Base-by-base conservation (phyloP, 176 grass and related monocot genomes). In the Areca catechu region DNA sequence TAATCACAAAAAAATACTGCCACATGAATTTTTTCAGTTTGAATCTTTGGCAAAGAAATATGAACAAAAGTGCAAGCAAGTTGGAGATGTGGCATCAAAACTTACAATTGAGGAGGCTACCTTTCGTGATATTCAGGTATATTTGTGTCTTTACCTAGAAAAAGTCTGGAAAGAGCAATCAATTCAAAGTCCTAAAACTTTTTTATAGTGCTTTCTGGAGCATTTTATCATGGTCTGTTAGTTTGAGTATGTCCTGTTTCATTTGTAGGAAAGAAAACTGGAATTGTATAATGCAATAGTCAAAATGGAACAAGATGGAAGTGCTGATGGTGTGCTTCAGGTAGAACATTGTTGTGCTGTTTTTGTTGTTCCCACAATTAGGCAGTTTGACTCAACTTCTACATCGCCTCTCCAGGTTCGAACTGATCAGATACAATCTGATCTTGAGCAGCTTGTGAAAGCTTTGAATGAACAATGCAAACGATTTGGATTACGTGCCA, bases 41-140 rank as follows among this genome's bases (percentile, higher is more conserved):
- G 75, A 92, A 88, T 85, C 83, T 52, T 80, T 98, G 50, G 66
- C 76, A 49, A 83, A 57, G 18, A 98, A 80, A 66, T 98, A 98
- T 76, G 93, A 98, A 57, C 83, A 92, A 50, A 85, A 81, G 82
- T 89, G 75, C 78, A 92, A 98, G 76, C 89, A 92, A 73, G 77
- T 74, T 89, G 93, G 93, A 54, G 88, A 92, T 54, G 81, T 98
- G 21, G 93, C 93, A 56, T 92, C 87, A 64, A 98, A 82, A 69
- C 74, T 98, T 62, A 85, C 84, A 60, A 88, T 92, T 80, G 93
- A 98, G 23, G 93, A 98, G 71, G 93, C 88, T 71, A 98, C 88
- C 71, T 98, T 98, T 76, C 87, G 84, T 63, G 93, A 85, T 49
- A 85, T 92, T 67, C 88, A 92, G 88, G 93, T 98, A 79, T 56